Evolutionary conservation across 208 protist genomes (phyloP).

Genomic region (Trypanosoma brucei): DNA sequence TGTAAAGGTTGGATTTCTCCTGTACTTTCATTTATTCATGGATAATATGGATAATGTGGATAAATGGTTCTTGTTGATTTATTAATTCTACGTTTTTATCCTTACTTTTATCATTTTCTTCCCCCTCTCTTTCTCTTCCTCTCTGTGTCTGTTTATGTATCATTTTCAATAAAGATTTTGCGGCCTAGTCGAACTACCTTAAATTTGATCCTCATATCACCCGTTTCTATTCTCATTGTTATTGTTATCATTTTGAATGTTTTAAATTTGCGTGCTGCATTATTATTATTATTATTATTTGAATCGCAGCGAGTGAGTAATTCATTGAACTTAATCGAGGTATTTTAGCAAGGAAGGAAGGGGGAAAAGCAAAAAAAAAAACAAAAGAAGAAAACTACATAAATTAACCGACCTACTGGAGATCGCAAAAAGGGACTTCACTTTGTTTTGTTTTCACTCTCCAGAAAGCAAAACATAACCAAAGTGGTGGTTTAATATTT

Average conservation of each 20-base stretch:
- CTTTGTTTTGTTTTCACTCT: no score
- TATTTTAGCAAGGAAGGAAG: not conserved
- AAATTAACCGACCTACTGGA: no score
- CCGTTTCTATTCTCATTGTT: not conserved
- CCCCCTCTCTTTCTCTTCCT: not conserved
- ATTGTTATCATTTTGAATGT: constrained; percentile 1
- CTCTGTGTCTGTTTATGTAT: not conserved
- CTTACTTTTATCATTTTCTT: not conserved
- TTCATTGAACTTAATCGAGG: not conserved
- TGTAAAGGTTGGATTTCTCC: not conserved
- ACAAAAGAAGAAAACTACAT: no score
- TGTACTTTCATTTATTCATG: not conserved
- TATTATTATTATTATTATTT: not conserved
- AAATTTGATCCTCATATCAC: not conserved
- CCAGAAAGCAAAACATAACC: no score
- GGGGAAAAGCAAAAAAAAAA: no score
- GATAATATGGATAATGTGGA: not conserved
- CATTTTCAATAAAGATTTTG: not conserved
- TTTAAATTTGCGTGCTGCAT: not conserved
- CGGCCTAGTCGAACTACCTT: not conserved
- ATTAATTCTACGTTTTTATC: no score
- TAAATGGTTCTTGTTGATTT: no score
- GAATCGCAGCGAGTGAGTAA: not conserved
- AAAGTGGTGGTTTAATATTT: no score
- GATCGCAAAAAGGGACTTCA: no score